Evolutionary conservation across 2,329 filamentous ascomycete genomes (phyloP).

Genomic region (Penicillium olsonii): DNA sequence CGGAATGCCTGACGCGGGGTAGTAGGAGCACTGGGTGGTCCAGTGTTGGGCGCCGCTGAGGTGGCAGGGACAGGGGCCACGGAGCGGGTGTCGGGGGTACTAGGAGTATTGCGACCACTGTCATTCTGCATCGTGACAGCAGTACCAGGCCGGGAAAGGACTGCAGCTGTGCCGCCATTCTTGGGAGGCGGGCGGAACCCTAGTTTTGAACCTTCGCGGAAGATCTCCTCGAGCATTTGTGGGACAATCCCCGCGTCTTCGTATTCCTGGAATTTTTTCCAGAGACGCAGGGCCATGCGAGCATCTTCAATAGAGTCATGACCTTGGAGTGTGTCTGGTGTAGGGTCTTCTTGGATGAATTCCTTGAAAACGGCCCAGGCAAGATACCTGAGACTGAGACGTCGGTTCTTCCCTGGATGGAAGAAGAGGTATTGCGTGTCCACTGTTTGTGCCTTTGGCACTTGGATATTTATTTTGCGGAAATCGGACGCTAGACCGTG

Average conservation of each 20-base stretch:
- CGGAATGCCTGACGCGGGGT: slow-evolving; percentile 46
- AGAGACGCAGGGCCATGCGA: slow-evolving; percentile 83
- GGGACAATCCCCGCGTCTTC: slow-evolving; percentile 81
- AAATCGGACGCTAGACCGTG: slow-evolving; percentile 95
- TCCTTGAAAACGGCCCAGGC: slow-evolving; percentile 90
- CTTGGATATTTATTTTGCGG: slow-evolving; percentile 95
- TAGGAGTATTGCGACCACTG: slow-evolving; percentile 46
- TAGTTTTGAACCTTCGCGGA: slow-evolving; percentile 63
- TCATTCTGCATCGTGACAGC: slow-evolving; percentile 40
- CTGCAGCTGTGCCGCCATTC: slow-evolving; percentile 30
- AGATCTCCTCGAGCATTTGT: slow-evolving; percentile 83
- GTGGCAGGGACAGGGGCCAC: slow-evolving; percentile 6
- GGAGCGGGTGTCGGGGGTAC: slow-evolving; percentile 35
- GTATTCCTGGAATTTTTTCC: slow-evolving; percentile 86
- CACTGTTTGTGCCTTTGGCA: slow-evolving; percentile 85
- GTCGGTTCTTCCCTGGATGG: slow-evolving; percentile 76
- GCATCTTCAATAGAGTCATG: slow-evolving; percentile 98
- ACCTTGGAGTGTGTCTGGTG: slow-evolving; percentile 39
- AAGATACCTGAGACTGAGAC: slow-evolving; percentile 85
- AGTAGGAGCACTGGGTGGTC: slow-evolving; percentile 35
- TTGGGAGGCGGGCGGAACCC: slow-evolving; percentile 59
- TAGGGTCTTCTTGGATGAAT: slow-evolving; percentile 83
- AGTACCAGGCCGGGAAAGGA: slow-evolving; percentile 41
- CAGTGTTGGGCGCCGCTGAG: slow-evolving; percentile 6
- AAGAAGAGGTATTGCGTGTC: slow-evolving; percentile 94